Conservation (phyloP, 768 basidiomycete species). For the Podaxis sp. region DNA sequence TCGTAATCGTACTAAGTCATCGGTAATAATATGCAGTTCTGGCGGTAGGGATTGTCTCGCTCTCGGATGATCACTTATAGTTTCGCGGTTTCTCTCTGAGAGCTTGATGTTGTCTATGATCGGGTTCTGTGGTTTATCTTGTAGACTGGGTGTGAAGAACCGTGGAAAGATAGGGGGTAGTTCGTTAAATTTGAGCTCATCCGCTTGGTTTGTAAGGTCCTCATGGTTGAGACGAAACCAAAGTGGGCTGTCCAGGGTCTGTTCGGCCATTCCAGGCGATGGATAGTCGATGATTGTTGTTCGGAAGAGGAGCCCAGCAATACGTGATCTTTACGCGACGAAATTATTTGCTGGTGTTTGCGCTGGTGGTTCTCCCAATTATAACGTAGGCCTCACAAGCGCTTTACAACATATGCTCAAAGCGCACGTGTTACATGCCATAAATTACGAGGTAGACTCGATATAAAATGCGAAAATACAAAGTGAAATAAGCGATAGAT, state of each 20-base stretch:
- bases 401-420: too few relatives aligned
- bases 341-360: not conserved
- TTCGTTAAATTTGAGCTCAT: slow-evolving; percentile 13
- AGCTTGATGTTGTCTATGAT: slow-evolving; percentile 56
- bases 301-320: too few relatives aligned
- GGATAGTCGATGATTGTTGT: not conserved
- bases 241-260: not conserved
- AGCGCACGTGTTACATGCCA: not conserved
- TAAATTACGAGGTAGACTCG: not conserved
- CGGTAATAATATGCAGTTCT: slow-evolving; percentile 25
- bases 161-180: slow-evolving; percentile 37
- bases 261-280: not conserved
- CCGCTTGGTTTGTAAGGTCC: not conserved
- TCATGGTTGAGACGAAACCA: slow-evolving; percentile 5
- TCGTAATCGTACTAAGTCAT: slow-evolving; percentile 10
- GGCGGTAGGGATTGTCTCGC: slow-evolving; percentile 17
- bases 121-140: slow-evolving; percentile 75
- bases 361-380: not conserved
- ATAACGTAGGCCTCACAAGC: too few relatives aligned
- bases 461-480: not conserved
- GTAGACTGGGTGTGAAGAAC: slow-evolving; percentile 63
- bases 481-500: not conserved
- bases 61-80: slow-evolving; percentile 7
- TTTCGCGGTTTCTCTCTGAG: slow-evolving; percentile 17
- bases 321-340: not conserved